These are phyloP conservation scores for Fonsecaea multimorphosa DNA, from an alignment of 2,329 filamentous ascomycete species.

Conservation along the genomic window DNA sequence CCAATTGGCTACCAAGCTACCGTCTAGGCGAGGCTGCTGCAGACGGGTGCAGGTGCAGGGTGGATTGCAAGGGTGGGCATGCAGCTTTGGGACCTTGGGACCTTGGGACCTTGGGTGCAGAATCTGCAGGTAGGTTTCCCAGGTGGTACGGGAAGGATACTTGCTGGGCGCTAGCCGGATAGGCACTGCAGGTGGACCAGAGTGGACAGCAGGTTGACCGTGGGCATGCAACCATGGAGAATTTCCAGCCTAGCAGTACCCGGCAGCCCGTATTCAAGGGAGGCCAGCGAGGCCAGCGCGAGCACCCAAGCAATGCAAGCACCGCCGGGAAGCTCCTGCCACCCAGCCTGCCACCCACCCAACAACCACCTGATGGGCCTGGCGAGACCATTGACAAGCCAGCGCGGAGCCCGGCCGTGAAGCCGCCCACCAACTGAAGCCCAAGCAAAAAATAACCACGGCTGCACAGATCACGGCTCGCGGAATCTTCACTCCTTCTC, in stretches of 20 bases:
- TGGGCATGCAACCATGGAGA: constrained; percentile 3
- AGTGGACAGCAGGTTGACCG: not conserved
- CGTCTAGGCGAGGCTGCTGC: constrained; percentile 5
- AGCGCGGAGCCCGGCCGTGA: not conserved
- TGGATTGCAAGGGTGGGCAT: constrained; percentile 3
- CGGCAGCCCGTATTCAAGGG: not conserved
- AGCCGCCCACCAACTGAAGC: constrained; percentile 5
- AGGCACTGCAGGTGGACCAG: not conserved
- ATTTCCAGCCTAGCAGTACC: constrained; percentile 2
- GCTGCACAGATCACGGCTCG: not conserved
- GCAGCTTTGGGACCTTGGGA: not conserved
- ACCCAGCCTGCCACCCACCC: not conserved
- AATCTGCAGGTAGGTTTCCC: not conserved
- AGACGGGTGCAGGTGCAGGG: constrained; percentile 13
- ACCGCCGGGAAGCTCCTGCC: not conserved
- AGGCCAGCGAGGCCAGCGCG: too few relatives aligned
- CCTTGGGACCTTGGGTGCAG: not conserved
- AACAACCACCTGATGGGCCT: not conserved
- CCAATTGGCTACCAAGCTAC: constrained; percentile 19
- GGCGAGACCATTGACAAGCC: constrained; percentile 7
- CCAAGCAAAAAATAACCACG: not conserved
- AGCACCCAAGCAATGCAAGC: too few relatives aligned
- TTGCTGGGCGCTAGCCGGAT: not conserved
- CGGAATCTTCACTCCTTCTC: not conserved
- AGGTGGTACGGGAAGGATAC: not conserved